Conservation (phyloP, 306 rosid species). For the Dalbergia cultrata region DNA sequence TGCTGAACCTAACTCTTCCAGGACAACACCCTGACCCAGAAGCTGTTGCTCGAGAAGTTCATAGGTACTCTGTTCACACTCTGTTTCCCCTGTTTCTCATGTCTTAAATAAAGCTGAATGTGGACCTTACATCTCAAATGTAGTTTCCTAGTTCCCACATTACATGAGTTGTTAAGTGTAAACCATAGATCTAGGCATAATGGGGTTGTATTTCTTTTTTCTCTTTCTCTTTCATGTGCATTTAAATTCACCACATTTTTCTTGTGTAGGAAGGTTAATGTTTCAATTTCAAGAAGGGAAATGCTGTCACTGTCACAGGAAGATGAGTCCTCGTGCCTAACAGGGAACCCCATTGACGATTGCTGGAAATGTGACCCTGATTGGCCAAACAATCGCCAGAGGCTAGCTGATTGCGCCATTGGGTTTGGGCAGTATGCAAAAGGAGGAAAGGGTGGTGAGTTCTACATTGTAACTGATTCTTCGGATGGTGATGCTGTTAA, state of each 20-base stretch:
- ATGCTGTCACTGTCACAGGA: slow-evolving; percentile 54
- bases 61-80: slow-evolving; percentile 57
- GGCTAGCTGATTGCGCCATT: slow-evolving; percentile 88
- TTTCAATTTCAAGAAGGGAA: slow-evolving; percentile 76
- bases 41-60: slow-evolving; percentile 79
- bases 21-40: slow-evolving; percentile 94
- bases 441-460: slow-evolving; percentile 90
- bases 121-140: slow-evolving; percentile 34
- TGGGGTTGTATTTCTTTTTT: neutral
- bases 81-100: slow-evolving; percentile 19
- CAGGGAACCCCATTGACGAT: slow-evolving; percentile 96
- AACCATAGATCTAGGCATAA: slow-evolving; percentile 36
- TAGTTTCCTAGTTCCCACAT: slow-evolving; percentile 14
- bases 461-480: slow-evolving; percentile 81
- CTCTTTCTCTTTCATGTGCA: neutral
- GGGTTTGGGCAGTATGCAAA: slow-evolving; percentile 97
- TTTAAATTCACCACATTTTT: neutral
- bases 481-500: slow-evolving; percentile 86
- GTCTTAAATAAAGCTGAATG: neutral
- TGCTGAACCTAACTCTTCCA: slow-evolving; percentile 79
- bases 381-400: slow-evolving; percentile 89
- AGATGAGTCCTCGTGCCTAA: slow-evolving; percentile 63
- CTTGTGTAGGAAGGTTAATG: slow-evolving; percentile 79
- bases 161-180: neutral
- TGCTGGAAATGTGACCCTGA: slow-evolving; percentile 99